Base-by-base conservation (phyloP, 768 basidiomycete genomes). In the Pulveroboletus sp. region DNA sequence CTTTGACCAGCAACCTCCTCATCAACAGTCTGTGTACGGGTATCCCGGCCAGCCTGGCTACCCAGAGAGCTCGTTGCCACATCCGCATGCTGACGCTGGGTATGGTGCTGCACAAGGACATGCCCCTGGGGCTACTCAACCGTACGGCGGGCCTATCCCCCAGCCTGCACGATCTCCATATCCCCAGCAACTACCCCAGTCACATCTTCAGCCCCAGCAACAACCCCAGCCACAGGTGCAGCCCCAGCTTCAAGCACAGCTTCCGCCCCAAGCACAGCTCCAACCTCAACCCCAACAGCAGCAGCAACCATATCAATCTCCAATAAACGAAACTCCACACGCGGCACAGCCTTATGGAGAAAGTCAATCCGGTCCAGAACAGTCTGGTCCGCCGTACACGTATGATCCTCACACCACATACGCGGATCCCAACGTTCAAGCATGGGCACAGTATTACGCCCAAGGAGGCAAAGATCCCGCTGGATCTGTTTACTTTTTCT, bases 371-470 rank as follows among this genome's bases (percentile, higher is more conserved):
- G 55, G 32, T 17, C 30, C 49, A 14, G 68, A 59, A 19, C 62
- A 62, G 29, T 48, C 61, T 6, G 76, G 74, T 17, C 77, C 78
- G 9, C 79, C 79, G 13, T 80, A 71, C 47, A 65, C 70, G 9
- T 91, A 77, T 60, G 80, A 89, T 55, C 85, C 87, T 5, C 75
- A 72, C 24, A 70, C 73, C 42, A 81, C 80, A 19, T 93, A 93
- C 57, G 68, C 80, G 14, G 89, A 93, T 63, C 79, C 82, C 47
- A 89, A 89, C 54, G 88, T 84, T 19, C 89, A 91, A 62, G 86
- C 86, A 0, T 92, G 89, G 89, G 89, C 87, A 6, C 78, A 82
- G 56, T 93, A 93, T 66, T 92, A 92, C 62, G 82, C 83, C 1
- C 80, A 84, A 51, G 90, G 90, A 22, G 89, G 89, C 4, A 79